These are phyloP conservation scores for Sapria himalayana DNA, from an alignment of 345 rosid genomes.

Conservation along the genomic window DNA sequence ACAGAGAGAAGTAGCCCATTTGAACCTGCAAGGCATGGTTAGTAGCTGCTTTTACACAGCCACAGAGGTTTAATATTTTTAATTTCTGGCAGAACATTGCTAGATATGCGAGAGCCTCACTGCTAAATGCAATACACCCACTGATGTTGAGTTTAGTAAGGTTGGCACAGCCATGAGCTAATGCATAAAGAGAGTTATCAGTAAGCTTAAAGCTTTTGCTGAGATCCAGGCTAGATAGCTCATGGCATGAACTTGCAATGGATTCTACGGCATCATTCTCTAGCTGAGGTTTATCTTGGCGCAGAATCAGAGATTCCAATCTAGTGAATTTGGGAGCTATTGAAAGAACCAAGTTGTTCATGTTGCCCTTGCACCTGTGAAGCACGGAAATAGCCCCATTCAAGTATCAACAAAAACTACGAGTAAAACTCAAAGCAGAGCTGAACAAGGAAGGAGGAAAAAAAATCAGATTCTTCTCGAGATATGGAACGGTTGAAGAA, in stretches of 20 bases:
- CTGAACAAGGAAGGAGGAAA: no score
- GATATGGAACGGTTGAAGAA: no score
- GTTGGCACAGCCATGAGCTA: conserved; percentile 70
- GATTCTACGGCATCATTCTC: conserved; percentile 61
- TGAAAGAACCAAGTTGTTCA: conserved; percentile 69
- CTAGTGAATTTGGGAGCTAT: conserved; percentile 64
- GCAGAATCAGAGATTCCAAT: conserved; percentile 43
- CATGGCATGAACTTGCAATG: conserved; percentile 63
- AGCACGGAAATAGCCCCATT: not conserved
- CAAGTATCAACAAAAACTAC: not conserved
- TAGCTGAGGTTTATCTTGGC: conserved; percentile 85
- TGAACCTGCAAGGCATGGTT: conserved; percentile 62
- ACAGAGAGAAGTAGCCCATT: not conserved
- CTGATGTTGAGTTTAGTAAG: conserved; percentile 82
- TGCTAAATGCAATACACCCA: conserved; percentile 65
- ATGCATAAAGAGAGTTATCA: conserved; percentile 39
- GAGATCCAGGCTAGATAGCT: conserved; percentile 72
- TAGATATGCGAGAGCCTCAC: conserved; percentile 35
- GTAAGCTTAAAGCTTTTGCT: conserved; percentile 89
- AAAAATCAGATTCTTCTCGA: no score
- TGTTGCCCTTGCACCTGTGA: conserved; percentile 57
- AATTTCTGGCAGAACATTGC: conserved; percentile 37
- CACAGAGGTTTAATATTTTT: conserved; percentile 67
- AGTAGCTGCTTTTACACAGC: conserved; percentile 69
- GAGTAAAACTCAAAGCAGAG: no score